Conservation (phyloP, 805 yeast species). For the Metschnikowia peoriensis region DNA sequence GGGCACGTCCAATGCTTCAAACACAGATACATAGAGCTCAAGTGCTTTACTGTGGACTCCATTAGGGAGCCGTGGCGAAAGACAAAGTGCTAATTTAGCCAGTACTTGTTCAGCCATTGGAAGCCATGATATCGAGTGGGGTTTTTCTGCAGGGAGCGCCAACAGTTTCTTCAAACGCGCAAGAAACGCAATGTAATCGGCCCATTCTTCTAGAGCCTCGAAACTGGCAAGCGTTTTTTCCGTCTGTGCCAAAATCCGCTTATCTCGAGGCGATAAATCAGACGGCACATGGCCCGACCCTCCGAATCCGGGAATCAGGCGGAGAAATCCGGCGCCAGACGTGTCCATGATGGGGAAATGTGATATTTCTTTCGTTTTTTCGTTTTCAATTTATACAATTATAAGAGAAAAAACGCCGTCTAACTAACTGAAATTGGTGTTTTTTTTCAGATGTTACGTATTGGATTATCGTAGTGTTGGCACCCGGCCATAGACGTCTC, state of each 20-base stretch:
- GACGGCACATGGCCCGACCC: background rate
- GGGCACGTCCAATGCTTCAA: conserved; percentile 58
- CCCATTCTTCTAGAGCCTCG: conserved; percentile 93
- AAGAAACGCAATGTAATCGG: conserved; percentile 90
- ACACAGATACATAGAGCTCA: conserved; percentile 69
- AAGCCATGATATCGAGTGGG: conserved; percentile 44
- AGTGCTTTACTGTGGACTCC: conserved; percentile 93
- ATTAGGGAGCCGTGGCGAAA: conserved; percentile 80
- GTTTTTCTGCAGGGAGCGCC: conserved; percentile 27
- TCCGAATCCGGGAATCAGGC: conserved; percentile 10
- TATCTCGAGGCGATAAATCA: conserved; percentile 51
- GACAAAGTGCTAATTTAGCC: conserved; percentile 70
- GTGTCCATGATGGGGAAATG: conserved; percentile 6
- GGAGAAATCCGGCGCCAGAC: conserved; percentile 6
- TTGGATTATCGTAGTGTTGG: too few relatives aligned
- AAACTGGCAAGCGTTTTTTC: conserved; percentile 73
- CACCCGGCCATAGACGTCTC: too few relatives aligned
- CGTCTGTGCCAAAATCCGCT: conserved; percentile 62
- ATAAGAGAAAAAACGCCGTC: too few relatives aligned
- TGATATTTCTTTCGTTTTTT: too few relatives aligned
- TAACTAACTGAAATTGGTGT: too few relatives aligned
- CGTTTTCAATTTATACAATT: too few relatives aligned
- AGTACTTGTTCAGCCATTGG: conserved; percentile 71
- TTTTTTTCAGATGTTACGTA: too few relatives aligned
- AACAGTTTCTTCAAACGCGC: conserved; percentile 76